phyloP scores from a whole-genome alignment of 169 alveolate species.

The Plasmodium reichenowi region DNA sequence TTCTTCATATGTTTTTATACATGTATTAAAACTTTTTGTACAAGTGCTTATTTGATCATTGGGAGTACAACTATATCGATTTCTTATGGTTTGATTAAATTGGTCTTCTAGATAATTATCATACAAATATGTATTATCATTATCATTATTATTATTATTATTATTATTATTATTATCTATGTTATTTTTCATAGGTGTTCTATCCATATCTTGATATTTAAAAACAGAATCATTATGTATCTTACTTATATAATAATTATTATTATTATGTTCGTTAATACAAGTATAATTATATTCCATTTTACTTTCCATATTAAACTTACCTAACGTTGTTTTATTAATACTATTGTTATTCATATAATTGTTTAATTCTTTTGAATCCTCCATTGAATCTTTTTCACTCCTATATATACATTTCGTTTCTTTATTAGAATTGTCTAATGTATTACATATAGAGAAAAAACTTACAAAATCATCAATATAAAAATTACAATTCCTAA shows the following conservation, averaged over 20 bases:
- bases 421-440: not conserved
- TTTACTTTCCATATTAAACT: not conserved
- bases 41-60: not conserved
- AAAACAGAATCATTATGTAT: not conserved
- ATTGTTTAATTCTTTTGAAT: not conserved
- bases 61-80: too few species aligned
- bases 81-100: too few species aligned
- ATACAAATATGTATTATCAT: too few species aligned
- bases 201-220: not conserved
- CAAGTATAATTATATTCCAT: not conserved
- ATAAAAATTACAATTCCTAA: conserved; percentile 56
- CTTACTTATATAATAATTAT: not conserved
- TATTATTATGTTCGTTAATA: not conserved
- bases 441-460: conserved; percentile 17
- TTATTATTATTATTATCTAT: not conserved
- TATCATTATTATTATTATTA: not conserved
- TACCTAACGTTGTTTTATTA: not conserved
- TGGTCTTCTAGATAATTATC: too few species aligned
- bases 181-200: conserved; percentile 27
- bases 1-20: conserved; percentile 5
- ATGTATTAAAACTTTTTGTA: conserved; percentile 14
- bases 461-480: conserved; percentile 74
- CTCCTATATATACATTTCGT: not conserved
- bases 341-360: not conserved
- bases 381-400: not conserved